Evolutionary conservation across 495 filamentous ascomycete species (phyloP), one percentile per base, ranked within the genome.

Genomic region (Lindgomyces ingoldianus): DNA sequence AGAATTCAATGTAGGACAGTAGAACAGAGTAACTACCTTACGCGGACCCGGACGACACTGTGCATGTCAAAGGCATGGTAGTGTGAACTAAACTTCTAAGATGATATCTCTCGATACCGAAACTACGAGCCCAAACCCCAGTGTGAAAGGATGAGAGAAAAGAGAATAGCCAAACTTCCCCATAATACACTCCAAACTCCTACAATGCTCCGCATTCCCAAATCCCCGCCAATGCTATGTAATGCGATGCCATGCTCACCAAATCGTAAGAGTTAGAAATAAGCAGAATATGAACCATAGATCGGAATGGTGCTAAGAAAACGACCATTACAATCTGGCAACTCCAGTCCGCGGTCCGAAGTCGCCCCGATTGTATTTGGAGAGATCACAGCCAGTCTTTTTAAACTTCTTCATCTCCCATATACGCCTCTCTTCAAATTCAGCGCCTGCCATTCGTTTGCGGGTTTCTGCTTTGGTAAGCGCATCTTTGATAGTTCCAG

Each of bases 341-440:
- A 67, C 33, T 0, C 70, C 70, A 10, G 24, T 65, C 45, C 66
- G 61, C 14, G 71, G 53, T 12, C 71, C 72, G 64, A 74, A 77
- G 19, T 70, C 66, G 0, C 74, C 74, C 0, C 69, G 42, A 57
- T 77, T 77, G 63, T 73, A 77, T 42, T 57, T 57, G 30, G 30
- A 19, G 1, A 77, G 48, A 72, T 72, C 66, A 29, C 39, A 51
- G 4, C 75, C 71, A 16, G 72, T 70, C 27, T 58, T 26, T 66
- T 67, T 68, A 60, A 73, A 75, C 49, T 69, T 58, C 65, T 67
- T 71, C 47, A 64, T 55, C 51, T 73, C 70, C 63, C 73, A 64
- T n/a, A 47, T 55, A 27, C 11, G 47, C 62, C 57, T 51, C 49
- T 61, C 48, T 29, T 51, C 19, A 18, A 58, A 62, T 11, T 67